phyloP scores from a whole-genome alignment of 805 yeast species.

The Candida insectorum region DNA sequence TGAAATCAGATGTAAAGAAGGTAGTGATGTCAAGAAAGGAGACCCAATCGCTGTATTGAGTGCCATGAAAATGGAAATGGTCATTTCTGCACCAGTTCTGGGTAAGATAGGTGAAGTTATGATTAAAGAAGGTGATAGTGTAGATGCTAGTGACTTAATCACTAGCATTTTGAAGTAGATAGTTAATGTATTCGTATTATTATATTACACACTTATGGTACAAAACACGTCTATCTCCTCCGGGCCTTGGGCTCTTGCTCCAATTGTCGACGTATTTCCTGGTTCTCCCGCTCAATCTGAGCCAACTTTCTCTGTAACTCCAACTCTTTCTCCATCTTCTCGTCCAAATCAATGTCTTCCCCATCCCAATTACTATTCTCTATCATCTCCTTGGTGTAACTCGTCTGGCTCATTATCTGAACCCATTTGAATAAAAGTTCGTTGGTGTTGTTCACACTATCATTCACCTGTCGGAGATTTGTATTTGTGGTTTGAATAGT shows the following conservation, averaged over 20 bases:
- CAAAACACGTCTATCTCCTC: no score
- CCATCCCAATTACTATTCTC: constrained; percentile 43
- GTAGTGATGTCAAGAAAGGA: constrained; percentile 90
- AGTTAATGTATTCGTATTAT: background rate
- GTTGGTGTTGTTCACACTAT: constrained; percentile 46
- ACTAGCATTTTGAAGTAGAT: constrained; percentile 29
- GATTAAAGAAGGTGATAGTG: constrained; percentile 89
- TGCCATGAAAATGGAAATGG: constrained; percentile 99
- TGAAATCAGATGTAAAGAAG: constrained; percentile 87
- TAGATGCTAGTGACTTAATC: constrained; percentile 89
- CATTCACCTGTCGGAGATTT: constrained; percentile 30
- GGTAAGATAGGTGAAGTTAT: constrained; percentile 78
- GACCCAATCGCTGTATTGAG: constrained; percentile 90
- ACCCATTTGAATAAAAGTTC: constrained; percentile 57
- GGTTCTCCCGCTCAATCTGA: constrained; percentile 26
- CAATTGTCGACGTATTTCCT: constrained; percentile 16
- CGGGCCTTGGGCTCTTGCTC: constrained; percentile 9
- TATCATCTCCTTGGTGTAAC: constrained; percentile 48
- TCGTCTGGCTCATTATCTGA: constrained; percentile 58
- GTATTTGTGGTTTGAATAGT: constrained; percentile 24
- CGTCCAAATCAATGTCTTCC: constrained; percentile 17
- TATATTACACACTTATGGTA: background rate
- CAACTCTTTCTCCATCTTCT: constrained; percentile 18
- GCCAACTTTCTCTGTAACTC: constrained; percentile 21
- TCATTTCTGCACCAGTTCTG: constrained; percentile 83